Evolutionary conservation across 257 asterid species (phyloP), one percentile per base, ranked within the genome.

Genomic region (Nicotiana attenuata): DNA sequence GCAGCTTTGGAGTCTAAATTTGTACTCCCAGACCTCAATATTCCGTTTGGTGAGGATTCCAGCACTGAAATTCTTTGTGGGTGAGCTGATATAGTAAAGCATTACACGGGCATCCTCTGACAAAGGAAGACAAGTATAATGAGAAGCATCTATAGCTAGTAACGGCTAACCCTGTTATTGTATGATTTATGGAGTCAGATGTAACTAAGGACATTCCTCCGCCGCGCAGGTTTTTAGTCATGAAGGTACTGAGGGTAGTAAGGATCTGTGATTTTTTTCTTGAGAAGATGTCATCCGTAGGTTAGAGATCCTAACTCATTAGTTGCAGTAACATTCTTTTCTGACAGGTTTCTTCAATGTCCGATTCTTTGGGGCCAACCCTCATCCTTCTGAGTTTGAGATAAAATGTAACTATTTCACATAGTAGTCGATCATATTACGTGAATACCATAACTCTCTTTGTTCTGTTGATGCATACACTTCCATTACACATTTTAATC

Each of bases 11-110:
- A 80, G 59, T 53, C 45, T 73, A 82, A 82, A 10, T 78, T 84
- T 75, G 86, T 65, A 28, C 89, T 89, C 61, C 92, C 92, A 2
- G 92, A 89, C 35, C 87, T 89, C 60, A 89, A 89, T 77, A 82
- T 89, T 59, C 88, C 89, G 2, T 41, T 89, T 29, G 92, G 79
- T 55, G 89, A 82, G 66, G 86, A 81, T 24, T 73, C 87, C 14
- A 82, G 80, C 50, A 3, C 24, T 22, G 83, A 47, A 41, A 67
- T 64, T 65, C 26, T 57, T 0, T 78, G 76, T 29, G 83, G 77
- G 59, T 61, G 82, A 35, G 17, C 45, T 79, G 59, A 65, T n/a
- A 61, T 61, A 24, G 63, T 24, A 22, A n/a, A 5, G 63, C 60
- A 61, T 26, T 6, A 16, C 59, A 22, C 38, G 10, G 61, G 75